Evolutionary conservation across 345 rosid genomes (phyloP).

Genomic region (Turnera subulata): DNA sequence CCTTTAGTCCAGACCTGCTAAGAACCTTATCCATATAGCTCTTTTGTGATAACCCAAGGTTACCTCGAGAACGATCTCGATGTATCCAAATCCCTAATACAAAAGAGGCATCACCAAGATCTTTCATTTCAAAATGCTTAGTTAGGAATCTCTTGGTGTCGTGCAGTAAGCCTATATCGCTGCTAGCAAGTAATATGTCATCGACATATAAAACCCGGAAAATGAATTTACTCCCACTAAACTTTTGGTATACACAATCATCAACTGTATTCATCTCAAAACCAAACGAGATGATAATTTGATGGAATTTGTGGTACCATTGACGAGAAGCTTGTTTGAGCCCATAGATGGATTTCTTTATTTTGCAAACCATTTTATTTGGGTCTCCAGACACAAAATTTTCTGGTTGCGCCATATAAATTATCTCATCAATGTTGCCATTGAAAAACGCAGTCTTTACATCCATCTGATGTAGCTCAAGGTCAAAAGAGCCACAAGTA

Average conservation of each 20-base stretch:
- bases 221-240: no score
- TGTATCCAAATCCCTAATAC: background rate
- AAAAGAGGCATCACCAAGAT: constrained; percentile 1
- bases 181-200: background rate
- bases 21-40: background rate
- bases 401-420: background rate
- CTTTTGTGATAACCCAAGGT: background rate
- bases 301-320: background rate
- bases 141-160: background rate
- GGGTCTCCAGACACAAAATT: background rate
- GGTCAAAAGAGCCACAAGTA: background rate
- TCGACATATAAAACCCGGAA: background rate
- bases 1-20: background rate
- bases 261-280: background rate
- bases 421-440: background rate
- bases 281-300: background rate
- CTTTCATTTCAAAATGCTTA: background rate
- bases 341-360: constrained; percentile 3
- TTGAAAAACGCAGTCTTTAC: background rate
- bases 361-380: background rate
- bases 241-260: background rate
- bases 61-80: background rate
- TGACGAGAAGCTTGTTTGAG: constrained; percentile 2
- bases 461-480: constrained; percentile 2
- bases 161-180: background rate